Percentiles rank a stretch among this genome's conserved stretches.
Evolutionary conservation across 2,329 filamentous ascomycete species (phyloP).

Genomic region (Onygenales sp.): DNA sequence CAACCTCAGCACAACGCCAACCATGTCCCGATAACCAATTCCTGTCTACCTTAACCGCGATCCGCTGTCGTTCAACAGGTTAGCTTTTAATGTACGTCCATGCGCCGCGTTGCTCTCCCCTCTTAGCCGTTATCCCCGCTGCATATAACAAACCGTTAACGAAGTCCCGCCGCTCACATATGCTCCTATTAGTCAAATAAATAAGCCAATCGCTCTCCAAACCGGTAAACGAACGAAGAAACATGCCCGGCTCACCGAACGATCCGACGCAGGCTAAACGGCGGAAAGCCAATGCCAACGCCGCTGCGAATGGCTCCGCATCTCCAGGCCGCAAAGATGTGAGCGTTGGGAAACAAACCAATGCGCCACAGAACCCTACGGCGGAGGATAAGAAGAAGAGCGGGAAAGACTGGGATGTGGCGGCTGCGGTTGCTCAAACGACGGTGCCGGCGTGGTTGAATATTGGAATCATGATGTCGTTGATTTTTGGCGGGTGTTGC

Average conservation of each 20-base stretch:
- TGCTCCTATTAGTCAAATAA: not conserved
- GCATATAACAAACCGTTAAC: too few relatives aligned
- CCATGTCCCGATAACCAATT: too few relatives aligned
- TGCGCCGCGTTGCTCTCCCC: too few relatives aligned
- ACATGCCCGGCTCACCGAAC: not conserved
- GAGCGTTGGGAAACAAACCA: not conserved
- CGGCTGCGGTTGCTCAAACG: slow-evolving; percentile 21
- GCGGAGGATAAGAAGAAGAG: not conserved
- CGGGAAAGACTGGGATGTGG: slow-evolving; percentile 9
- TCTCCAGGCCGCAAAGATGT: not conserved
- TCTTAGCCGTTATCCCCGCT: too few relatives aligned
- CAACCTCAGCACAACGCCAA: too few relatives aligned
- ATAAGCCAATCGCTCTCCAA: not conserved
- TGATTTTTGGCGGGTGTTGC: slow-evolving; percentile 95
- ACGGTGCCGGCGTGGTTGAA: slow-evolving; percentile 52
- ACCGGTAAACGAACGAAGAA: not conserved
- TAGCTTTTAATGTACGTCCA: too few relatives aligned
- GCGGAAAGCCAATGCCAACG: not conserved
- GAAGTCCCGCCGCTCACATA: too few relatives aligned
- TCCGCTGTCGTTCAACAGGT: too few relatives aligned
- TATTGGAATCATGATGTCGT: slow-evolving; percentile 58
- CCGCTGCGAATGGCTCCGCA: not conserved
- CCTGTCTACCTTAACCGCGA: too few relatives aligned
- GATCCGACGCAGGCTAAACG: not conserved
- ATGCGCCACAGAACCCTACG: not conserved